Conservation (phyloP, 192 early-diverging fungal species). For the Gonapodya prolifera region DNA sequence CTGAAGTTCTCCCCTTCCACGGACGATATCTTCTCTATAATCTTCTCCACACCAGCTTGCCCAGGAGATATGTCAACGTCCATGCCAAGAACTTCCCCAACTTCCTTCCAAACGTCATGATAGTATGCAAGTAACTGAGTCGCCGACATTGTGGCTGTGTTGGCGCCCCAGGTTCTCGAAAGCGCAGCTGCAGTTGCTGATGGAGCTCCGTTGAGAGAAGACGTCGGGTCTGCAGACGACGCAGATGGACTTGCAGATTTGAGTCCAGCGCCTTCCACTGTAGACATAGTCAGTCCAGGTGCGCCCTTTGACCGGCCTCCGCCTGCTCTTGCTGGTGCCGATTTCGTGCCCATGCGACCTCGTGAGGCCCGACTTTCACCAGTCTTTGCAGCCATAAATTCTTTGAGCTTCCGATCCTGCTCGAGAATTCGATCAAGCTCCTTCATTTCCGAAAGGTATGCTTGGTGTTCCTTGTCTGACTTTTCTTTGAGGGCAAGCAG, state of each 20-base stretch:
- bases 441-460: conserved; percentile 49
- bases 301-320: neutral
- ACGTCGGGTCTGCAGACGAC: neutral
- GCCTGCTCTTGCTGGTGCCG: neutral
- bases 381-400: conserved; percentile 50
- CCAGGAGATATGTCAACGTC: neutral
- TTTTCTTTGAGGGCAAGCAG: conserved; percentile 42
- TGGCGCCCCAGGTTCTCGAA: neutral
- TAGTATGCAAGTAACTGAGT: neutral
- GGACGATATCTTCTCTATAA: conserved; percentile 35
- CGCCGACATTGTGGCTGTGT: neutral
- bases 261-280: neutral
- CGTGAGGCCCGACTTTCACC: conserved; percentile 11
- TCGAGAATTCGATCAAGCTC: conserved; percentile 42
- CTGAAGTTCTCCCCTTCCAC: conserved; percentile 52
- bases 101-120: neutral
- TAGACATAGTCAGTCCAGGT: neutral
- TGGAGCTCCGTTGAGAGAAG: neutral
- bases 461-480: conserved; percentile 48
- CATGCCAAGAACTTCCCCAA: neutral
- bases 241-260: neutral
- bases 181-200: neutral
- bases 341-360: neutral
- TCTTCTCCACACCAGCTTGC: conserved; percentile 27
- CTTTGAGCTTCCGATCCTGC: conserved; percentile 41